Percentiles rank a stretch among this genome's conserved stretches.
These are phyloP conservation scores for Paraleonurus japonicus DNA, from an alignment of 257 asterid species.

Conservation along the genomic window DNA sequence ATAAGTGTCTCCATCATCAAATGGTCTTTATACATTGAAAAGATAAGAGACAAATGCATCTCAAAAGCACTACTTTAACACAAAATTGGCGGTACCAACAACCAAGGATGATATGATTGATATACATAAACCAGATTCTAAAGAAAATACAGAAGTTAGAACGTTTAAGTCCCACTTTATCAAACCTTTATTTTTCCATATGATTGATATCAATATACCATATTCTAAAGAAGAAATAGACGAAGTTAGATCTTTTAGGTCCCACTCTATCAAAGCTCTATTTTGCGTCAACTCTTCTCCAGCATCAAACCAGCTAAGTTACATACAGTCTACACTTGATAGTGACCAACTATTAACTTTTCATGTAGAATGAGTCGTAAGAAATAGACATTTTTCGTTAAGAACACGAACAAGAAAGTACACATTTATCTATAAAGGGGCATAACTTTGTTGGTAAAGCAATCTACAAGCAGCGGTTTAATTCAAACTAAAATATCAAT, in stretches of 20 bases:
- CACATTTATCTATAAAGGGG: background rate
- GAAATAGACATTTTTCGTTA: background rate
- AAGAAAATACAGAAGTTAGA: background rate
- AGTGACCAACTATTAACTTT: background rate
- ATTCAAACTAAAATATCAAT: background rate
- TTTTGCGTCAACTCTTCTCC: background rate
- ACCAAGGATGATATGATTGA: background rate
- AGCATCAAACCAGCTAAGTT: constrained; percentile 4
- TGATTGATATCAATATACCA: background rate
- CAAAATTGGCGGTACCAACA: background rate
- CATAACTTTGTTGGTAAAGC: background rate
- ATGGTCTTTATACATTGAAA: background rate
- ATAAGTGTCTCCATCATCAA: constrained; percentile 3
- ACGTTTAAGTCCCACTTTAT: background rate
- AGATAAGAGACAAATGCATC: background rate
- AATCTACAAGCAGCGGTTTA: background rate
- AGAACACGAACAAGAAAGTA: background rate
- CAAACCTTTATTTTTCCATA: background rate
- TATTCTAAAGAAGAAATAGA: background rate
- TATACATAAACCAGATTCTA: background rate
- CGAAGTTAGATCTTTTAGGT: background rate
- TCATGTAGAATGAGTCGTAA: background rate
- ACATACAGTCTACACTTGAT: background rate
- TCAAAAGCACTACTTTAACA: background rate
- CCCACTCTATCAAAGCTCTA: background rate